Conservation (phyloP, 2,329 filamentous ascomycete species). For the Rhinocladiella similis region DNA sequence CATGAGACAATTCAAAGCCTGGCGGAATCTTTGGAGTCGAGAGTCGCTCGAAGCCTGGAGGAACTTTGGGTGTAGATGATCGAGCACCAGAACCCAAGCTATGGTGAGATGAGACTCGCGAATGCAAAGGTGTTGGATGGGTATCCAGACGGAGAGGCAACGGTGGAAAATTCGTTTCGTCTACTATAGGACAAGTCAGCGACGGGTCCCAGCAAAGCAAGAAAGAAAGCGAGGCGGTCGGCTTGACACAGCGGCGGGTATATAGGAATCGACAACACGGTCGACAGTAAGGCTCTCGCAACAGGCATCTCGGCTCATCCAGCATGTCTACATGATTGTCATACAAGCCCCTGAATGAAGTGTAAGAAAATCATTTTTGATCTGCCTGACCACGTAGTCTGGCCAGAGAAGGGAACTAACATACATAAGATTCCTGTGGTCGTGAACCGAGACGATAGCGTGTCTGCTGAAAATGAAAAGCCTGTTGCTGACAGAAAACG, state of each 20-base stretch:
- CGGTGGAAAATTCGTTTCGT: slow-evolving; percentile 50
- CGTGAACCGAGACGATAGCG: slow-evolving; percentile 36
- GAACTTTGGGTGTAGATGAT: slow-evolving; percentile 27
- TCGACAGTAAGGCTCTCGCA: slow-evolving; percentile 23
- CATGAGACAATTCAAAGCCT: slow-evolving; percentile 44
- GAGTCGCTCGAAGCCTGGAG: slow-evolving; percentile 31
- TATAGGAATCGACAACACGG: slow-evolving; percentile 10
- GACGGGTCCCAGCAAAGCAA: slow-evolving; percentile 11
- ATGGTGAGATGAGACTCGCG: slow-evolving; percentile 36
- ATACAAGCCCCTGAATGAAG: slow-evolving; percentile 21
- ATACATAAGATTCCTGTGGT: slow-evolving; percentile 42
- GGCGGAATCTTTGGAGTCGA: slow-evolving; percentile 29
- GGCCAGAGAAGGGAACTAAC: slow-evolving; percentile 45
- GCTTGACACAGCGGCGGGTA: slow-evolving; percentile 23
- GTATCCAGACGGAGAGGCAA: slow-evolving; percentile 37
- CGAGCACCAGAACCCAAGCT: slow-evolving; percentile 29
- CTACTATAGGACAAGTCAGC: slow-evolving; percentile 38
- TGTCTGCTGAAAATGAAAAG: slow-evolving; percentile 34
- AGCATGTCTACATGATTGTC: slow-evolving; percentile 23
- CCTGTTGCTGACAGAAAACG: slow-evolving; percentile 38
- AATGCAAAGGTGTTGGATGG: slow-evolving; percentile 38
- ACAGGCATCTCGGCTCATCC: slow-evolving; percentile 19
- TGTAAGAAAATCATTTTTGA: slow-evolving; percentile 28
- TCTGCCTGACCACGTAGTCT: slow-evolving; percentile 24
- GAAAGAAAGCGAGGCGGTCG: slow-evolving; percentile 18